Evolutionary conservation across 2,329 filamentous ascomycete genomes (phyloP).

Genomic region (Rhexocercosporidium sp.): DNA sequence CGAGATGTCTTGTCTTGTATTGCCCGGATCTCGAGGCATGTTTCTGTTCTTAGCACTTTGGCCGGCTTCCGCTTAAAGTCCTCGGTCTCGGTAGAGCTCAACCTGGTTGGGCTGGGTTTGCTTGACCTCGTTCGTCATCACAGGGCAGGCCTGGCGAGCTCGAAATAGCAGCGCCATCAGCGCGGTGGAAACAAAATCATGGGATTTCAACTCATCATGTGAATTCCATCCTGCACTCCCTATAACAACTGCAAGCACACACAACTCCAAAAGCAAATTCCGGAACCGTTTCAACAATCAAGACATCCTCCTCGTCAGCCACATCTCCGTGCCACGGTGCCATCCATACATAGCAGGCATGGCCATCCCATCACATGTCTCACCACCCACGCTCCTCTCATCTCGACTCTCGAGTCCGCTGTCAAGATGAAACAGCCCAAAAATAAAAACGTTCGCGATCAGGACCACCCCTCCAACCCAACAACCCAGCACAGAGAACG

Average conservation of each 20-base stretch:
- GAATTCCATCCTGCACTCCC: neutral
- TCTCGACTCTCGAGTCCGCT: neutral
- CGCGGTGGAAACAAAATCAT: neutral
- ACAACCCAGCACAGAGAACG: neutral
- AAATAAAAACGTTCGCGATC: neutral
- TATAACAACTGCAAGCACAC: no score
- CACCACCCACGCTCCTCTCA: neutral
- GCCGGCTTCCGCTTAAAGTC: neutral
- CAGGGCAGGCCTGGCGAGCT: neutral
- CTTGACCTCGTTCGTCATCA: constrained; percentile 1
- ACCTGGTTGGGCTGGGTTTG: neutral
- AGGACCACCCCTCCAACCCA: no score
- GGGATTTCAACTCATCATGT: neutral
- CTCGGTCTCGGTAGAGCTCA: neutral
- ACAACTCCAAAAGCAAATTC: neutral
- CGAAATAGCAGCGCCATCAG: neutral
- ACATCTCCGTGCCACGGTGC: neutral
- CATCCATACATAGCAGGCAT: no score
- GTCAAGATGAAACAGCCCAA: neutral
- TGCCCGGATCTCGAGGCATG: neutral
- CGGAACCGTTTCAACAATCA: neutral
- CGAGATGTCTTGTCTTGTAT: neutral
- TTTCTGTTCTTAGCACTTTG: constrained; percentile 10
- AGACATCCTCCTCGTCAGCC: neutral
- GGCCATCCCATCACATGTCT: constrained; percentile 1